Conservation (phyloP, 108 stramenopile species). For the Fragilariopsis cylindrus region DNA sequence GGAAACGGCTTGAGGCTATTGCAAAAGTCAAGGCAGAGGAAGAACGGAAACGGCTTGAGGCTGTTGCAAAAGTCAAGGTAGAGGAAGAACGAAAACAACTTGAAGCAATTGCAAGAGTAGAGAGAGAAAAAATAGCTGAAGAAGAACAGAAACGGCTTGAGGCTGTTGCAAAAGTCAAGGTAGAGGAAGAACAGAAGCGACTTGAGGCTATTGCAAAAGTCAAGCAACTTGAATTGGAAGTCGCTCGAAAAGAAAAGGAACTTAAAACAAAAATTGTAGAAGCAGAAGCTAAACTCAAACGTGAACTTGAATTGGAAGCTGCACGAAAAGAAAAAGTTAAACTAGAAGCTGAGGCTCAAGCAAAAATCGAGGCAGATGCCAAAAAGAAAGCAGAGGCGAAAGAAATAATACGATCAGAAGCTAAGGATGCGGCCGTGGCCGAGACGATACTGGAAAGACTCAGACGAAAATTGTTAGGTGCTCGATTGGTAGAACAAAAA, state of each 20-base stretch:
- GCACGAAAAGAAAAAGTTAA: conserved; percentile 1
- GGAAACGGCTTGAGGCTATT: too few species aligned
- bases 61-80: background rate
- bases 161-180: background rate
- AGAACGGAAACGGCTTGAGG: conserved; percentile 6
- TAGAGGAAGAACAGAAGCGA: conserved; percentile 6
- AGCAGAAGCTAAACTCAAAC: background rate
- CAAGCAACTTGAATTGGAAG: background rate
- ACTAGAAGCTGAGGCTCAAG: conserved; percentile 13
- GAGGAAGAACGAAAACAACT: conserved; percentile 12
- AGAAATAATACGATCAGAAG: background rate
- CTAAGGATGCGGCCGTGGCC: background rate
- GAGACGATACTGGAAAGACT: background rate
- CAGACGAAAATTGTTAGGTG: background rate
- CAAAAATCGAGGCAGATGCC: conserved; percentile 8
- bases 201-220: conserved; percentile 6
- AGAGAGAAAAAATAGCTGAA: background rate
- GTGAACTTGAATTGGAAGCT: background rate
- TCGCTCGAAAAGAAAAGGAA: background rate
- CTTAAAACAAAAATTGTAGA: background rate
- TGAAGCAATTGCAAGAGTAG: background rate
- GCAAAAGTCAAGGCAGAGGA: conserved; percentile 7
- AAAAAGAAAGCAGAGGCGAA: background rate
- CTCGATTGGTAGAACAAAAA: too few species aligned
- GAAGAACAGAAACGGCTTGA: conserved; percentile 5